Evolutionary conservation across 306 rosid species (phyloP).

Genomic region (Adenanthera pavonina): DNA sequence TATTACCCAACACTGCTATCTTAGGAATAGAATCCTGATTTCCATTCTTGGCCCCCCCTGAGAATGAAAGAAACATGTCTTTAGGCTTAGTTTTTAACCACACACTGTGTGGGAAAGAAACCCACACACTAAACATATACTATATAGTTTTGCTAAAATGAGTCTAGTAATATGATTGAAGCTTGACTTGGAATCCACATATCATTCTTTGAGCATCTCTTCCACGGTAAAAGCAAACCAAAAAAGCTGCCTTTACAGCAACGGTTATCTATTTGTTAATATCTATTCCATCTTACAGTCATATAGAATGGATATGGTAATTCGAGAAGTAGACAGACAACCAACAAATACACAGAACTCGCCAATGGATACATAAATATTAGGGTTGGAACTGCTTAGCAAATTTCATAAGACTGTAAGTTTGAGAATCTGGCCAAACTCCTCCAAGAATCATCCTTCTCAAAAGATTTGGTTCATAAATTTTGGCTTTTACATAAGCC

Average conservation of each 20-base stretch:
- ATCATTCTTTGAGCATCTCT: too few relatives aligned
- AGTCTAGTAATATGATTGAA: too few relatives aligned
- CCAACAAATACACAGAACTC: background rate
- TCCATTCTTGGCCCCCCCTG: too few relatives aligned
- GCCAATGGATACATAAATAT: constrained; percentile 12
- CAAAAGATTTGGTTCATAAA: constrained; percentile 77
- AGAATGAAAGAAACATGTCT: too few relatives aligned
- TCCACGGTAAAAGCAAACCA: background rate
- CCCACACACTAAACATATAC: too few relatives aligned
- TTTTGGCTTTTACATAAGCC: constrained; percentile 89
- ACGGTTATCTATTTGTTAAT: background rate
- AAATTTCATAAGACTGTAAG: constrained; percentile 84
- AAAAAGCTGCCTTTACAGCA: constrained; percentile 8
- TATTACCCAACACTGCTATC: too few relatives aligned
- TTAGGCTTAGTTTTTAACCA: too few relatives aligned
- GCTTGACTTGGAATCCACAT: too few relatives aligned
- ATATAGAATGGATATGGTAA: constrained; percentile 14
- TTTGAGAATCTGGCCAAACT: constrained; percentile 89
- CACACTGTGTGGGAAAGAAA: too few relatives aligned
- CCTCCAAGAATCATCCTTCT: constrained; percentile 88
- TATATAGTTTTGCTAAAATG: too few relatives aligned
- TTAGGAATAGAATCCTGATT: background rate
- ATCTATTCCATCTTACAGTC: constrained; percentile 22
- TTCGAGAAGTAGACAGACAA: constrained; percentile 8
- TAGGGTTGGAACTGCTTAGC: constrained; percentile 73